These are phyloP conservation scores for Fusarium sp. DNA, from an alignment of 2,329 filamentous ascomycete species.

Conservation along the genomic window DNA sequence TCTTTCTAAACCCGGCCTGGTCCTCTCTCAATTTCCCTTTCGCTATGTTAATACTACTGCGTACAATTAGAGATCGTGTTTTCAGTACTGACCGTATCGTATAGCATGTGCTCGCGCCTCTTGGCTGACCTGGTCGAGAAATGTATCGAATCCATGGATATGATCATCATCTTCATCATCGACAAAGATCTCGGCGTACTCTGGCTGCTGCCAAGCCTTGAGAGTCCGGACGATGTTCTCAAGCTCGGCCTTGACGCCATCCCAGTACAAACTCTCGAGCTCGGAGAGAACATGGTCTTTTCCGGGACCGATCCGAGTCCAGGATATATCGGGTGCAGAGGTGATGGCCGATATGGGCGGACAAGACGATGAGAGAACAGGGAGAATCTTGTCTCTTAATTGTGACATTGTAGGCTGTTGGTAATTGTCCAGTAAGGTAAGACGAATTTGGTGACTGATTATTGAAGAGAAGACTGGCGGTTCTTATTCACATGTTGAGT, in stretches of 20 bases:
- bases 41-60: neutral
- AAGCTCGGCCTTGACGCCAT: conserved; percentile 42
- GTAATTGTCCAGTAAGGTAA: neutral
- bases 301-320: conserved; percentile 26
- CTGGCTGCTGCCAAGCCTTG: conserved; percentile 39
- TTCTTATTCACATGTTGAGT: conserved; percentile 13
- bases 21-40: conserved; percentile 32
- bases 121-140: conserved; percentile 43
- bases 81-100: conserved; percentile 31
- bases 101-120: conserved; percentile 41
- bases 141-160: conserved; percentile 43
- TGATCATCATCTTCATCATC: conserved; percentile 36
- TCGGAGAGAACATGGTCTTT: conserved; percentile 36
- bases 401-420: conserved; percentile 28
- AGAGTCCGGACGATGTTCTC: conserved; percentile 46
- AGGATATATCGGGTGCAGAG: conserved; percentile 32
- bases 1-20: neutral
- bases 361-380: conserved; percentile 26
- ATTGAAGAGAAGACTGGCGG: neutral
- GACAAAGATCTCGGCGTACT: conserved; percentile 25
- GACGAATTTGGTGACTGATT: neutral
- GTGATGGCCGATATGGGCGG: conserved; percentile 31
- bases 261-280: conserved; percentile 41
- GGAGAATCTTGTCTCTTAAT: conserved; percentile 28
- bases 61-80: too few relatives aligned